Conservation (phyloP, 768 basidiomycete genomes). For the Trametes meyenii region DNA sequence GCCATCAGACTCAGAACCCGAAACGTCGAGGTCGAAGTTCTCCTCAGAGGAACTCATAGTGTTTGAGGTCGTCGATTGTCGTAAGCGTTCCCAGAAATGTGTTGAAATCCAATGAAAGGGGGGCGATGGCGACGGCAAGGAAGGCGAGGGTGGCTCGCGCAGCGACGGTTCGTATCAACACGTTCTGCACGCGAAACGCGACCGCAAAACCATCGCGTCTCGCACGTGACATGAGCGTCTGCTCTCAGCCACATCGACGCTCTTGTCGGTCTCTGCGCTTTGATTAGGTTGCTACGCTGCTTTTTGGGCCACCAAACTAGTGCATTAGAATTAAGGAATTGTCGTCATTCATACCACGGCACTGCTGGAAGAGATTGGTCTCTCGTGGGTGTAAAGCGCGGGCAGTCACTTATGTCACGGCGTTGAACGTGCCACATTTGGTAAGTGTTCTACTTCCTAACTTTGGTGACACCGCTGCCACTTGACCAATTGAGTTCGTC, state of each 20-base stretch:
- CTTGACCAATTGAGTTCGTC: too few species aligned
- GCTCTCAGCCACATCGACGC: background rate
- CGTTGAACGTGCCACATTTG: background rate
- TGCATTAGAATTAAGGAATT: too few species aligned
- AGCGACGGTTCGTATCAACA: slow-evolving; percentile 22
- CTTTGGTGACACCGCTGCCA: too few species aligned
- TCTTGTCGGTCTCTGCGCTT: too few species aligned
- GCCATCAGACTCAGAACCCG: slow-evolving; percentile 64
- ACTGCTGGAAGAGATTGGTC: too few species aligned
- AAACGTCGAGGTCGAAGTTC: slow-evolving; percentile 61
- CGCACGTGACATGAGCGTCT: slow-evolving; percentile 14
- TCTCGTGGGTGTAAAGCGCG: background rate
- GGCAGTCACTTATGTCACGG: background rate
- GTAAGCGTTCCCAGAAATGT: background rate
- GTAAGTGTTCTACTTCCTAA: background rate
- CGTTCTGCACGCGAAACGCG: slow-evolving; percentile 20
- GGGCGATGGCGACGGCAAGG: background rate
- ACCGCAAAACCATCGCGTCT: slow-evolving; percentile 7
- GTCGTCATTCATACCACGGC: too few species aligned
- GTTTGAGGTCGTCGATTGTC: background rate
- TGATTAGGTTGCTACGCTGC: too few species aligned
- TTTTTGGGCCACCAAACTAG: too few species aligned
- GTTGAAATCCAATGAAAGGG: background rate
- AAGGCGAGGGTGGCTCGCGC: slow-evolving; percentile 20
- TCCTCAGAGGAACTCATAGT: slow-evolving; percentile 80